Evolutionary conservation across 1,284 basidiomycete genomes (phyloP).

Genomic region (Boletus sp.): DNA sequence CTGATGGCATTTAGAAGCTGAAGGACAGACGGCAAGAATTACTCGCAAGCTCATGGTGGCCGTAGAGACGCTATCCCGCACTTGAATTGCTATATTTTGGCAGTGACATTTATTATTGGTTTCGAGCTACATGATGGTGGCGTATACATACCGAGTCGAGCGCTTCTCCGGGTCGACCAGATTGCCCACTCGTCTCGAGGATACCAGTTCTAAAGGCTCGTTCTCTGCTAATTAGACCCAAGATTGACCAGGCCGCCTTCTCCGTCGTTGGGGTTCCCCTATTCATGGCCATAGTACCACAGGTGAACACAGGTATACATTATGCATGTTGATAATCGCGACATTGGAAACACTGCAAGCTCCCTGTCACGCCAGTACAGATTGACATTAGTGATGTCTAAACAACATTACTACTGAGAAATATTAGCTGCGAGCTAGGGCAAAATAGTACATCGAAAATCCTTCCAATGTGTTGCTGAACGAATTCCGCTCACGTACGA

Average conservation of each 20-base stretch:
- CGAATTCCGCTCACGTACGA: constrained; percentile 27
- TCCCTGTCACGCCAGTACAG: constrained; percentile 23
- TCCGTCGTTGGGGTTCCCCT: too few relatives aligned
- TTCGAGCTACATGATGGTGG: constrained; percentile 8
- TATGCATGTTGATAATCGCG: neutral
- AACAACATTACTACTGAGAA: constrained; percentile 33
- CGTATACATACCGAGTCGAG: constrained; percentile 5
- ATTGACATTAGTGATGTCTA: constrained; percentile 32
- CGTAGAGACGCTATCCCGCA: neutral
- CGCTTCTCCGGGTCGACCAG: neutral
- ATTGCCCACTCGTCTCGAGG: neutral
- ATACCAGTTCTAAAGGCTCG: too few relatives aligned
- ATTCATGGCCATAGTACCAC: too few relatives aligned
- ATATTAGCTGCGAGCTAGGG: constrained; percentile 23
- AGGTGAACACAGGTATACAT: neutral
- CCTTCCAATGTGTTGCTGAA: constrained; percentile 21
- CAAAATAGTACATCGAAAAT: constrained; percentile 33
- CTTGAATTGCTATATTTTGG: constrained; percentile 6
- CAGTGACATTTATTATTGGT: constrained; percentile 13
- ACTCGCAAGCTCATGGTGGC: neutral
- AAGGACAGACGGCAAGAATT: neutral
- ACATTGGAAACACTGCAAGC: too few relatives aligned
- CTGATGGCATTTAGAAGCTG: neutral
- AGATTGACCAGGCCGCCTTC: too few relatives aligned
- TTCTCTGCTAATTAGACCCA: too few relatives aligned